Percentiles rank a stretch among this genome's conserved stretches.
phyloP scores from a whole-genome alignment of 371 early-diverging fungal species.

The Massospora cicadina region DNA sequence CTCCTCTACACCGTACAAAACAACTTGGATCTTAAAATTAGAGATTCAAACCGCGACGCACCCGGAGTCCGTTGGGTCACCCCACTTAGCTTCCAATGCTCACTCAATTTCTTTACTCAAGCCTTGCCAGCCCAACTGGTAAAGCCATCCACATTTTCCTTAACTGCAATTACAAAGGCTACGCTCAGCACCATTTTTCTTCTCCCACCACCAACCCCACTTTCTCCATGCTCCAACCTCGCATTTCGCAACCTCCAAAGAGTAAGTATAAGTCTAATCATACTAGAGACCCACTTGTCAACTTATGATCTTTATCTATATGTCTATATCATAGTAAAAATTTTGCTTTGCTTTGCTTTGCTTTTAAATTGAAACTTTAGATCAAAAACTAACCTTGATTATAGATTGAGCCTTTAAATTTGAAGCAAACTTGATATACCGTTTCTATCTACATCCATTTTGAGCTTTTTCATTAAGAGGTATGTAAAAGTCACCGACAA shows the following conservation, averaged over 20 bases:
- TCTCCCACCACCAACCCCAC: not conserved
- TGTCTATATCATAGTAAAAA: too few species aligned
- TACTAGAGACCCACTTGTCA: too few species aligned
- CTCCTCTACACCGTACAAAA: conserved; percentile 9
- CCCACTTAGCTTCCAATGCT: conserved; percentile 5
- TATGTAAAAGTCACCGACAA: too few species aligned
- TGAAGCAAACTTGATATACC: too few species aligned
- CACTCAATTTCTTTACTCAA: not conserved
- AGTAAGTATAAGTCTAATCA: too few species aligned
- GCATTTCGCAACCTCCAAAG: not conserved
- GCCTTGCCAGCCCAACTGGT: not conserved
- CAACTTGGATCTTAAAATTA: not conserved
- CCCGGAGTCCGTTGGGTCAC: conserved; percentile 4
- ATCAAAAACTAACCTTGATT: too few species aligned
- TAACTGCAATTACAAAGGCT: not conserved
- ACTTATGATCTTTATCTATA: too few species aligned
- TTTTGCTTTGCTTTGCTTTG: too few species aligned
- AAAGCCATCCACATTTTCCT: not conserved
- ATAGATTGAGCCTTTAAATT: too few species aligned
- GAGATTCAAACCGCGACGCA: not conserved
- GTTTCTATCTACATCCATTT: too few species aligned
- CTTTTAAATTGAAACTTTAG: too few species aligned
- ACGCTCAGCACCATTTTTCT: not conserved
- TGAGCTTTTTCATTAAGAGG: too few species aligned
- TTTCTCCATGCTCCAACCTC: not conserved